phyloP scores from a whole-genome alignment of 148 eudicot genomes.

The Hydrangea macrophylla region DNA sequence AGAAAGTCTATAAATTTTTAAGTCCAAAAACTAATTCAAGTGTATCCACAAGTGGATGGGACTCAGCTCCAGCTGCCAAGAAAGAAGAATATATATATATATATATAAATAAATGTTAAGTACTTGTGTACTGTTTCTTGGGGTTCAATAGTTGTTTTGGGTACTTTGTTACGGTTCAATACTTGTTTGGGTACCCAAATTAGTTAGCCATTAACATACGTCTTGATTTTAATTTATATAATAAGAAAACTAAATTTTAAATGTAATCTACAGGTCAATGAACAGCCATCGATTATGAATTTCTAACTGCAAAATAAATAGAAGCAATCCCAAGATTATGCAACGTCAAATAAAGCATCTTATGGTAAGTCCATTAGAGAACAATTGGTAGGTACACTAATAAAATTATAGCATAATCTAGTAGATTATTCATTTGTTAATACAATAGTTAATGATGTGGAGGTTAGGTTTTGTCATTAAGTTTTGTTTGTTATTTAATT shows the following conservation, averaged over 20 bases:
- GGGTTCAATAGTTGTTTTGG: neutral
- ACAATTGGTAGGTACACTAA: neutral
- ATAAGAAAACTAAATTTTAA: neutral
- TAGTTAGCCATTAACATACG: neutral
- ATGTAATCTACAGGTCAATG: conserved; percentile 8
- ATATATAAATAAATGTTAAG: conserved; percentile 3
- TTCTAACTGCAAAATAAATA: neutral
- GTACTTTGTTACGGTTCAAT: neutral
- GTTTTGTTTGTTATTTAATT: neutral
- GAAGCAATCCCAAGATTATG: conserved; percentile 3
- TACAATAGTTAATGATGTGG: neutral
- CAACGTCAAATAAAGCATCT: neutral
- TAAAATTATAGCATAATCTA: neutral
- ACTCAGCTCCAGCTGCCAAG: conserved; percentile 7
- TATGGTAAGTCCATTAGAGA: neutral
- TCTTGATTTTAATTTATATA: neutral
- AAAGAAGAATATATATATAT: no score
- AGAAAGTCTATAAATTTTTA: no score
- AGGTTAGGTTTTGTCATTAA: neutral
- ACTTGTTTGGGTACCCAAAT: conserved; percentile 3
- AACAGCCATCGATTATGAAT: neutral
- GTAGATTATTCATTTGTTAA: neutral
- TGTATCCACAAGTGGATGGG: neutral
- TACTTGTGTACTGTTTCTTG: neutral
- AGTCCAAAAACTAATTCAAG: neutral